Base-by-base conservation (phyloP, 1,284 basidiomycete species). In the Stygiomarasmius scandens region DNA sequence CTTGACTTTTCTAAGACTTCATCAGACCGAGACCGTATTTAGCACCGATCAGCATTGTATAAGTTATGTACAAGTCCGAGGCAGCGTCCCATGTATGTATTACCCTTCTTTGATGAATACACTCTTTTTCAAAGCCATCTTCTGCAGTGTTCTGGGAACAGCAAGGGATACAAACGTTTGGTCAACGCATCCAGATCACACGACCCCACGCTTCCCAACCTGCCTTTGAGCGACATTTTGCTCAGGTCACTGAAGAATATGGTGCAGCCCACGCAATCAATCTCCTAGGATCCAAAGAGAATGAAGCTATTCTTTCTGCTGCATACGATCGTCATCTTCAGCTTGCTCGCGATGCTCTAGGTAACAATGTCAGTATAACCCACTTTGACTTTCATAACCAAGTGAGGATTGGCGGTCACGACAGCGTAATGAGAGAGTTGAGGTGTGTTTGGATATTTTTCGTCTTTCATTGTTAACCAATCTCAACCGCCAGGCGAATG, bases 121-220 rank as follows among this genome's bases (percentile, higher is more conserved):
- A 49, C 63, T 45, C 61, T 52, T 48, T 52, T n/a, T 49, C 41
- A 62, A 55, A 65, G 45, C 63, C 55, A 55, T 2, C 47, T 52
- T 55, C 52, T 52, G 57, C 68, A 93, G 90, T 98, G 58, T 99
- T 98, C 69, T 99, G 96, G 96, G 95, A 98, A 71, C 96, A 99
- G 70, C 95, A 96, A 72, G 94, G 93, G 24, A 71, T 94, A 45
- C 91, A 94, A 67, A 94, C 94, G 3, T 89, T 97, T 66, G 90
- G 93, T 43, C 94, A 96, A 61, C 84, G 87, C 47, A 94, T 97
- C 34, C 93, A 96, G 69, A 92, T 97, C 58, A 96, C 92, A 3
- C 87, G 96, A n/a, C 95, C 97, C 0, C 89, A 93, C 63, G 94
- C 95, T 3, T 96, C 95, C 0, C 95, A 98, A 66, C 95, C 95